These are phyloP conservation scores for Leccinellum luteum DNA, from an alignment of 768 basidiomycete genomes.

Conservation along the genomic window DNA sequence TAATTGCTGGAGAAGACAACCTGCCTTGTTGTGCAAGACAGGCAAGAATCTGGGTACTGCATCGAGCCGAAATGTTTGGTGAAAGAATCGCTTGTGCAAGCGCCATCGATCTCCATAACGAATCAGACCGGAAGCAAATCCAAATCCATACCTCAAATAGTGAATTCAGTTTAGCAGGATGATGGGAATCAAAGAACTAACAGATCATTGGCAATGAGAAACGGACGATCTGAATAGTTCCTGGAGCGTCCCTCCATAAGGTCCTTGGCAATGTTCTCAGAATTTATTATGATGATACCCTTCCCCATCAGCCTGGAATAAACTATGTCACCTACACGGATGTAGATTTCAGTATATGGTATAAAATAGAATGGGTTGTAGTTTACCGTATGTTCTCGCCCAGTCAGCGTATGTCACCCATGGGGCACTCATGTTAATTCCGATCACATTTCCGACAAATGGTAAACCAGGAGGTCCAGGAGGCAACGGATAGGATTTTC, in stretches of 20 bases:
- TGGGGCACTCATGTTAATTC: neutral
- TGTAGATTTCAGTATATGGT: neutral
- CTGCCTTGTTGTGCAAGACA: neutral
- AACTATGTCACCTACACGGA: neutral
- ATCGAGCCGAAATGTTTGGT: neutral
- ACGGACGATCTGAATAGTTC: neutral
- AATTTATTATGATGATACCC: neutral
- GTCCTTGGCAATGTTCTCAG: neutral
- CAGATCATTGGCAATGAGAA: neutral
- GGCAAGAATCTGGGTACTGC: neutral
- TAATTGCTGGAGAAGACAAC: neutral
- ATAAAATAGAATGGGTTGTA: neutral
- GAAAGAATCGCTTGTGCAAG: neutral
- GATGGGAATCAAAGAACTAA: neutral
- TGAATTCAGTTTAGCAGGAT: neutral
- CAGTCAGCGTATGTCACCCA: neutral
- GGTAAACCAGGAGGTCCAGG: neutral
- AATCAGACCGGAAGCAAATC: neutral
- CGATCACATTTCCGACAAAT: neutral
- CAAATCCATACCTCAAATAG: neutral
- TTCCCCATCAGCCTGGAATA: neutral
- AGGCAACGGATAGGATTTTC: neutral
- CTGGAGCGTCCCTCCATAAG: neutral
- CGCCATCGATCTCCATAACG: neutral
- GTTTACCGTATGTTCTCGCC: neutral